Evolutionary conservation across 1,284 basidiomycete genomes (phyloP).

Genomic region (Trichosporon asahii): DNA sequence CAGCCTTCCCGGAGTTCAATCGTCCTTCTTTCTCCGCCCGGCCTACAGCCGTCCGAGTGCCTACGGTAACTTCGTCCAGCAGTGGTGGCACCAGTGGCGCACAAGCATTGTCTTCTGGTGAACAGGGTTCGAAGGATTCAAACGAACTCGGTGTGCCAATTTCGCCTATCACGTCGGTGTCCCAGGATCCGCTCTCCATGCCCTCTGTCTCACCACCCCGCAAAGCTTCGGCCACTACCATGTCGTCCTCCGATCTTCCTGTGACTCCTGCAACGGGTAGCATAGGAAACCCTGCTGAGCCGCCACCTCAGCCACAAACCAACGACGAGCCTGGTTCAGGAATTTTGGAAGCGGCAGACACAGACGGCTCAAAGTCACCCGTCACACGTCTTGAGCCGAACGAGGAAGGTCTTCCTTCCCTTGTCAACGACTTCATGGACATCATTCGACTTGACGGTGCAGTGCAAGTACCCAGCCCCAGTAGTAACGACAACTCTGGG

Average conservation of each 20-base stretch:
- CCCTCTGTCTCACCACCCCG: not conserved
- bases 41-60: conserved; percentile 12
- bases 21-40: conserved; percentile 8
- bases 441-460: not conserved
- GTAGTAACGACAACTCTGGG: not conserved
- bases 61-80: not conserved
- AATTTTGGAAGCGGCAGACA: not conserved
- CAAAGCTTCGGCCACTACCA: not conserved
- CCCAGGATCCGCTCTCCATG: not conserved
- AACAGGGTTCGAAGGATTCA: not conserved
- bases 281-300: not conserved
- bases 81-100: not conserved
- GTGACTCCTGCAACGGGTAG: not conserved
- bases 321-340: not conserved
- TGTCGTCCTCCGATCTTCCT: not conserved
- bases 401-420: not conserved
- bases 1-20: not conserved
- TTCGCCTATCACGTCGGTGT: not conserved
- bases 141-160: not conserved
- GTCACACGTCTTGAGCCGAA: not conserved
- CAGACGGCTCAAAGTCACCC: not conserved
- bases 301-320: not conserved
- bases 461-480: not conserved
- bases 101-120: not conserved
- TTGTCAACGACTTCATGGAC: conserved; percentile 7